Base-by-base conservation (phyloP, 176 grass and related monocot genomes). In the Phragmites australis region DNA sequence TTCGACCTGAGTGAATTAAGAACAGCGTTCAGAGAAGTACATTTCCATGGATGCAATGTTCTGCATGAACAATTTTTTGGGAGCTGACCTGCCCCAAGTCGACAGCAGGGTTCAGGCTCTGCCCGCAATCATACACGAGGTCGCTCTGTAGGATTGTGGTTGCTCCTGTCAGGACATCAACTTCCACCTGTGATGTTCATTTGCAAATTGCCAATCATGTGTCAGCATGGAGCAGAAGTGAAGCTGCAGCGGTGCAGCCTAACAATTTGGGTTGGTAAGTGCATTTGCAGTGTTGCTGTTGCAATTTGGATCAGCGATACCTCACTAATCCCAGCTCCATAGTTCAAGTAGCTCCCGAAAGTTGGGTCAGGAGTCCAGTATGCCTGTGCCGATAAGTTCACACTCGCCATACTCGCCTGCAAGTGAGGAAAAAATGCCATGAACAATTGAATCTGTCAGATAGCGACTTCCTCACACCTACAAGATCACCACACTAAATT, bases 101-200 rank as follows among this genome's bases (percentile, higher is more conserved):
- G 4, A 97, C 93, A 1, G 93, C 93, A 65, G 93, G 93, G 41
- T 97, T 97, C 58, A 97, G 82, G 82, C 93, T 97, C 64, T 91
- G 88, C 8, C 91, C 93, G 26, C 91, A 91, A 77, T 97, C 91
- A n/a, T 97, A 97, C 40, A 68, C 31, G 15, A 97, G 80, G 69
- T 97, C 93, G 34, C 83, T 89, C 44, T 91, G 88, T 12, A 97
- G 50, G 80, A 97, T 89, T 39, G 88, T 87, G 22, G 93, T 97
- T 68, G 81, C 93, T 47, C 93, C 93, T 9, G 91, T 97, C 4
- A 97, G 80, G 46, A 93, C 49, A 82, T 93, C 90, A 53, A 97
- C 74, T 72, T 97, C 93, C 29, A 97, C 90, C 93, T 96, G 73
- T 11, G 48, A 52, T 76, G 29, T 55, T 57, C 22, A 75, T 34